Evolutionary conservation across 148 eudicot genomes (phyloP).

Genomic region (Rhododendron ovatum): DNA sequence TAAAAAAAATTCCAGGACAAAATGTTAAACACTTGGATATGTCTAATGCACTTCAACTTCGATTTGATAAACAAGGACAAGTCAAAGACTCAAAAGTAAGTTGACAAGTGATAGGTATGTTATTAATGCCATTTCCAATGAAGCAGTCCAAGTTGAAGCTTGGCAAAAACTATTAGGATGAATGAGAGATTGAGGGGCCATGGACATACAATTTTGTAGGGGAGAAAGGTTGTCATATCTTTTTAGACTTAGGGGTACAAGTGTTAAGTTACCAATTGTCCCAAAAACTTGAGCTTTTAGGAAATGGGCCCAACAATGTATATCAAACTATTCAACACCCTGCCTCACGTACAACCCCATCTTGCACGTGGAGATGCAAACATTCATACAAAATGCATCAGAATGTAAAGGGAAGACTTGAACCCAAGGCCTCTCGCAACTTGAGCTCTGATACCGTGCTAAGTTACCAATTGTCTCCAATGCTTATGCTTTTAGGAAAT

Average conservation of each 20-base stretch:
- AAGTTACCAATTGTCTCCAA: background rate
- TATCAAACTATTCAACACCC: background rate
- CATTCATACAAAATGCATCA: background rate
- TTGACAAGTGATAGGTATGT: too few relatives aligned
- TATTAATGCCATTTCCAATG: background rate
- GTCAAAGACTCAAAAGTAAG: too few relatives aligned
- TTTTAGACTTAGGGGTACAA: background rate
- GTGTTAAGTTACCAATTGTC: background rate
- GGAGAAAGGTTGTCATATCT: background rate
- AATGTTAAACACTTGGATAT: too few relatives aligned
- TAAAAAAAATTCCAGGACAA: background rate
- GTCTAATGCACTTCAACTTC: too few relatives aligned
- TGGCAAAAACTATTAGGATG: background rate
- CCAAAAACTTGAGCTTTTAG: background rate
- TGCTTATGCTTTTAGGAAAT: background rate
- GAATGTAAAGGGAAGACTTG: background rate
- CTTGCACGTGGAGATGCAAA: background rate
- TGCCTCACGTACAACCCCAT: background rate
- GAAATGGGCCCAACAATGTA: background rate
- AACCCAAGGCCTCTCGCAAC: background rate
- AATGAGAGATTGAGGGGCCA: background rate
- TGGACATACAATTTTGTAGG: background rate
- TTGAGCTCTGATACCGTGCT: background rate
- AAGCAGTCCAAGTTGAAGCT: background rate
- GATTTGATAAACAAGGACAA: too few relatives aligned